phyloP scores from a whole-genome alignment of 139 green algal genomes.

The Raphidocelis subcapitata region DNA sequence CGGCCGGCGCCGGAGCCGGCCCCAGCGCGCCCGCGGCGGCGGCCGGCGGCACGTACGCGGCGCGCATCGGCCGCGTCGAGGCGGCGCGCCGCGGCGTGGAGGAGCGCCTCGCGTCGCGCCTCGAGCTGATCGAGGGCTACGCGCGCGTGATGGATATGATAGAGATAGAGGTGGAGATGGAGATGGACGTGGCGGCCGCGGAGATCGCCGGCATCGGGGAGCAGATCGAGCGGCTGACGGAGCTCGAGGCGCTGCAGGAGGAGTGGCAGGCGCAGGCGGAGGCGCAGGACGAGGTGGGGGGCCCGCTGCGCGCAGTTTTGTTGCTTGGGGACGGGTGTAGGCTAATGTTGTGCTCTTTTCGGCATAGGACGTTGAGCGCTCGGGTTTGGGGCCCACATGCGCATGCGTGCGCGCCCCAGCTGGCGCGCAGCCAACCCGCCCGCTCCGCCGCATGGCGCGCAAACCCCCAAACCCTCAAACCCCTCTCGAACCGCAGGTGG shows the following conservation, averaged over 20 bases:
- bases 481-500: too few species aligned
- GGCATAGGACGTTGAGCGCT: too few species aligned
- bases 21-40: not conserved
- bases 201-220: conserved; percentile 71
- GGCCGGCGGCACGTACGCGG: conserved; percentile 41
- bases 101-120: conserved; percentile 49
- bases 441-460: too few species aligned
- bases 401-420: too few species aligned
- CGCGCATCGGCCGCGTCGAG: conserved; percentile 66
- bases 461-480: too few species aligned
- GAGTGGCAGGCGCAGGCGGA: conserved; percentile 74
- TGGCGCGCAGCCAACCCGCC: too few species aligned
- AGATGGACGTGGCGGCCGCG: conserved; percentile 61
- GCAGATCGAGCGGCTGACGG: conserved; percentile 70
- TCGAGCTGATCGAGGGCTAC: conserved; percentile 84
- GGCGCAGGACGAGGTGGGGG: conserved; percentile 75
- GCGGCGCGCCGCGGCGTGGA: conserved; percentile 67
- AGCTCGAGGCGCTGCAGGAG: conserved; percentile 80
- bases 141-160: conserved; percentile 77
- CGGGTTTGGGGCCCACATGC: too few species aligned
- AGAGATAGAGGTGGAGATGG: conserved; percentile 93
- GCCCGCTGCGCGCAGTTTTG: too few species aligned
- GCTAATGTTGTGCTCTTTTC: too few species aligned
- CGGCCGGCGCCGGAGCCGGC: not conserved
- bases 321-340: too few species aligned